These are phyloP conservation scores for Cystobasidium ongulense DNA, from an alignment of 768 basidiomycete species.

Conservation along the genomic window DNA sequence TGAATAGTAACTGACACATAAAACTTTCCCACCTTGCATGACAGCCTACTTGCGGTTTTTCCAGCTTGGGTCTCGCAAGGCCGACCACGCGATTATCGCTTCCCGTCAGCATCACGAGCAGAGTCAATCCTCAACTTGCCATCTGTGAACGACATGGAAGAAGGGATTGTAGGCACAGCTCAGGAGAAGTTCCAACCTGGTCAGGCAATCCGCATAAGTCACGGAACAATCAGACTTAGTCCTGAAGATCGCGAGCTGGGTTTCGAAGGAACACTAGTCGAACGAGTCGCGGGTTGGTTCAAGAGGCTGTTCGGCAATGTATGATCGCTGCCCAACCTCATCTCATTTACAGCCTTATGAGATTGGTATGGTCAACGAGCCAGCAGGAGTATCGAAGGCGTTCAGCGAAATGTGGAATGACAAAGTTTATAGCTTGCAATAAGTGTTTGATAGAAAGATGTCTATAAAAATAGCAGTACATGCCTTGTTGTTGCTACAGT, in stretches of 20 bases:
- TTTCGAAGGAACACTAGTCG: slow-evolving; percentile 14
- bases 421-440: too few relatives aligned
- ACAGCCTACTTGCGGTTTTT: slow-evolving; percentile 4
- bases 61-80: slow-evolving; percentile 19
- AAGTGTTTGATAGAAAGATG: too few relatives aligned
- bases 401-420: too few relatives aligned
- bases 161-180: not conserved
- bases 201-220: not conserved
- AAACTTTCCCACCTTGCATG: not conserved
- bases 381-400: too few relatives aligned
- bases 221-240: not conserved
- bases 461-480: not conserved
- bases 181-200: not conserved
- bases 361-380: not conserved
- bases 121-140: not conserved
- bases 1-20: not conserved
- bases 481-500: not conserved
- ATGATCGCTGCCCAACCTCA: not conserved
- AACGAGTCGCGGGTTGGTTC: slow-evolving; percentile 14
- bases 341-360: too few relatives aligned
- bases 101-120: not conserved
- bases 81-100: slow-evolving; percentile 4
- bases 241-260: not conserved
- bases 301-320: not conserved
- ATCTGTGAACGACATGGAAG: not conserved